Evolutionary conservation across 164 flowering plant species (phyloP), one percentile per base, ranked within the genome.

Genomic region (Litsea cubeba): DNA sequence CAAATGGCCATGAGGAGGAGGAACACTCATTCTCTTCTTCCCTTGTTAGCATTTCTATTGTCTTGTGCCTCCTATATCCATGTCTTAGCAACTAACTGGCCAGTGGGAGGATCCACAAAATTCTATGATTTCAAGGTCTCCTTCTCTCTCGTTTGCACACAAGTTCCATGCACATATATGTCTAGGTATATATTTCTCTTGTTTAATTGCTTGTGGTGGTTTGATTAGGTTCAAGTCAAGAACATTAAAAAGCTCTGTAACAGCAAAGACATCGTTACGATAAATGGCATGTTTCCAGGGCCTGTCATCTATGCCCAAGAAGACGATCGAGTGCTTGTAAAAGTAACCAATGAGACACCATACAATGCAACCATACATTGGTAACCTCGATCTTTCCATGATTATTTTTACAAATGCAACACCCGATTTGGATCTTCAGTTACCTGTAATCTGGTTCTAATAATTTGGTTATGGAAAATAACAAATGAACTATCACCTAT

Each of bases 61-160:
- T 60, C 80, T 54, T 12, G 80, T 20, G 71, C 51, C 71, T 81
- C 32, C 71, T 68, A 71, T 54, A 62, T 35, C 49, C 82, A 72
- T 65, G 81, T 62, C 23, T 50, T 51, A 23, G 70, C 83, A 12
- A 62, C 62, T 12, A 30, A 22, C 24, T 80, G 83, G 82, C 83
- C 80, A 10, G 30, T 60, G 49, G 82, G 83, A 60, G 54, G 82
- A 46, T 76, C 90, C 62, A 86, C 89, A 40, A 82, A 86, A 77
- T 85, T 86, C 81, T 89, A 87, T 72, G 87, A 87, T 28, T 89
- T 89, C 76, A 89, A 87, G 93, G 93, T 88, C 60, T 73, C 70
- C 51, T 65, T 35, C 49, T 65, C 23, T 69, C 72, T 75, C 73
- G 22, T 63, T 12, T 22, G 12, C 5, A 25, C 28, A 63, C 22